Percentiles rank a stretch among this genome's conserved stretches.
Conservation (phyloP, 768 basidiomycete genomes). For the Sarcodon aspratus region DNA sequence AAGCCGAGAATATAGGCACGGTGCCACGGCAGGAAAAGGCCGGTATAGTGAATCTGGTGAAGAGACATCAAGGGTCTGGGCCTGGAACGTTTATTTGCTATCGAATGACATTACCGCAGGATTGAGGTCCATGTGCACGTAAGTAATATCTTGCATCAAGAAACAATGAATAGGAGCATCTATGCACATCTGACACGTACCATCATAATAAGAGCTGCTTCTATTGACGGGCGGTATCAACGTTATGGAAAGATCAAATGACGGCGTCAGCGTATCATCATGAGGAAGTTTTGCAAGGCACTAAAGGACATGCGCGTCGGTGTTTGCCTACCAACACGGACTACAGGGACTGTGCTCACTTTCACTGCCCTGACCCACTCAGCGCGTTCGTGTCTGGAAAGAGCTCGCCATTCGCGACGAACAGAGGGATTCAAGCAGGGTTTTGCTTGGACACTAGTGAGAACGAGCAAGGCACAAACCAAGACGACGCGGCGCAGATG, state of each 20-base stretch:
- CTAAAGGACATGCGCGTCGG: neutral
- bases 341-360: constrained; percentile 3
- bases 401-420: constrained; percentile 13
- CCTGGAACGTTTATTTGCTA: no score
- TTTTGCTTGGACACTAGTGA: neutral
- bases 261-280: constrained; percentile 4
- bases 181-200: neutral
- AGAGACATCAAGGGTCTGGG: no score
- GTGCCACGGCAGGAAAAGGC: constrained; percentile 17
- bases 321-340: neutral
- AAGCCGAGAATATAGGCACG: constrained; percentile 12
- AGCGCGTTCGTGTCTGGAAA: constrained; percentile 6
- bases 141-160: constrained; percentile 8
- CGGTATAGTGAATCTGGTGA: constrained; percentile 12
- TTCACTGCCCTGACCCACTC: constrained; percentile 16
- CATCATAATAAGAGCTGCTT: constrained; percentile 9
- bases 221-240: constrained; percentile 7
- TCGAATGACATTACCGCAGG: constrained; percentile 1
- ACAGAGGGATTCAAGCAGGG: constrained; percentile 9
- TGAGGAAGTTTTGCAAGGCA: constrained; percentile 9
- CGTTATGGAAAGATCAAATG: constrained; percentile 4
- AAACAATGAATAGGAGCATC: neutral
- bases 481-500: no score
- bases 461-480: no score
- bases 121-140: constrained; percentile 17